Base-by-base conservation (phyloP, 1,284 basidiomycete genomes). In the Heimioporus retisporus region DNA sequence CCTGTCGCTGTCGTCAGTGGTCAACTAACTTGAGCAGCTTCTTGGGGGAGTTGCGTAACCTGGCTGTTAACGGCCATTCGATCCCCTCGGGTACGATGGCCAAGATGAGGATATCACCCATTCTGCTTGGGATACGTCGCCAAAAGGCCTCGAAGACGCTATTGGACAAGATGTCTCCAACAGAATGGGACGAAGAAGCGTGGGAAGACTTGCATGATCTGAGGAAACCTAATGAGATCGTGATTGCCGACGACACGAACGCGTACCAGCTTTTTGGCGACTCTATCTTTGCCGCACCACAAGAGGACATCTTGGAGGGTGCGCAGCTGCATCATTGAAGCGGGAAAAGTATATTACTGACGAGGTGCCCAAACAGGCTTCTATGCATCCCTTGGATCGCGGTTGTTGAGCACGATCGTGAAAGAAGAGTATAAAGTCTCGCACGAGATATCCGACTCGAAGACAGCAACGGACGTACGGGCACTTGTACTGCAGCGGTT, bases 271-370 rank as follows among this genome's bases (percentile, higher is more conserved):
- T 92, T 44, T 97, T 97, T 74, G 90, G 92, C 13, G 88, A 90
- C 59, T 85, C 88, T 3, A 81, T 97, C 19, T 96, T 93, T 75
- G 88, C 88, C 0, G 96, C 95, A 6, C 97, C 96, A 0, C 96
- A 97, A 74, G 97, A 99, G 76, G 96, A 97, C 72, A 82, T 93
- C 31, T 81, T 96, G 8, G 93, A 96, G 86, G 85, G 89, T 92
- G 74, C 64, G 80, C 6, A n/a, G 8, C 23, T 19, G 4, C 19
- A 31, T 63, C 18, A 28, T 56, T 3, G 14, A 59, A 8, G 53
- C 1, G 4, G 8, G 19, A 31, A 4, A 21, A 28, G 21, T 6
- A 25, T 15, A 28, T 16, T n/a, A 23, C 50, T 55, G 25, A 73
- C 65, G 1, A 43, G 13, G 7, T 10, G 42, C 18, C 4, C 10